These are phyloP conservation scores for Paxillus rubicundulus DNA, from an alignment of 768 basidiomycete species.

Conservation along the genomic window DNA sequence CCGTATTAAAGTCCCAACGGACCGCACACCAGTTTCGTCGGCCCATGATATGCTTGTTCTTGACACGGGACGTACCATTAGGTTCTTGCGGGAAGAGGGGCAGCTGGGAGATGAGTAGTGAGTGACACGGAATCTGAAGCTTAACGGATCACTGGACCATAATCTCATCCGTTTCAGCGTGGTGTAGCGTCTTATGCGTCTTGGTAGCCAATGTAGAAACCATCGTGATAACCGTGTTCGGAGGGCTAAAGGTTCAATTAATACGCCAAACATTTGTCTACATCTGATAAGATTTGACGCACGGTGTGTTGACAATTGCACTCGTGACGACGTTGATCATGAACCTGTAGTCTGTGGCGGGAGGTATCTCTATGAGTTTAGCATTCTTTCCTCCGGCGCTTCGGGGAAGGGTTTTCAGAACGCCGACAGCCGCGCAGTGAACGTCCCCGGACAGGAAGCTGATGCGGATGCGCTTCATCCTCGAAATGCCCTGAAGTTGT, in stretches of 20 bases:
- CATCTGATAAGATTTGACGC: constrained; percentile 28
- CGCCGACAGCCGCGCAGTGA: constrained; percentile 83
- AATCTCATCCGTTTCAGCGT: constrained; percentile 77
- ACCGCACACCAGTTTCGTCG: constrained; percentile 85
- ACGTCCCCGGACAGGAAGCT: constrained; percentile 91
- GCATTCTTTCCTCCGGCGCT: constrained; percentile 42
- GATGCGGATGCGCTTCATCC: constrained; percentile 63
- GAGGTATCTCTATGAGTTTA: constrained; percentile 34
- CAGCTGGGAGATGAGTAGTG: constrained; percentile 42
- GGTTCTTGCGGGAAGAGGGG: constrained; percentile 78
- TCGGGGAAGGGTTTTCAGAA: constrained; percentile 62
- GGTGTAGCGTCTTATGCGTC: constrained; percentile 83
- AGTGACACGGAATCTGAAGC: background rate
- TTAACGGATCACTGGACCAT: constrained; percentile 51
- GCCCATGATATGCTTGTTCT: constrained; percentile 83
- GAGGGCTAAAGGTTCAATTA: constrained; percentile 41
- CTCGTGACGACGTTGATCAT: constrained; percentile 90
- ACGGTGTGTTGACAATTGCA: constrained; percentile 97
- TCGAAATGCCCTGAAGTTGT: constrained; percentile 72
- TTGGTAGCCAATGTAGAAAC: constrained; percentile 79
- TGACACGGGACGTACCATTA: constrained; percentile 62
- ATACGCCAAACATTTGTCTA: background rate
- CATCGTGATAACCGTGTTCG: constrained; percentile 69
- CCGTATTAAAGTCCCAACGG: constrained; percentile 51
- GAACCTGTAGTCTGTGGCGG: constrained; percentile 71